Percentiles rank a stretch among this genome's conserved stretches.
Evolutionary conservation across 1,284 basidiomycete species (phyloP).

Genomic region (Tylopilus sp.): DNA sequence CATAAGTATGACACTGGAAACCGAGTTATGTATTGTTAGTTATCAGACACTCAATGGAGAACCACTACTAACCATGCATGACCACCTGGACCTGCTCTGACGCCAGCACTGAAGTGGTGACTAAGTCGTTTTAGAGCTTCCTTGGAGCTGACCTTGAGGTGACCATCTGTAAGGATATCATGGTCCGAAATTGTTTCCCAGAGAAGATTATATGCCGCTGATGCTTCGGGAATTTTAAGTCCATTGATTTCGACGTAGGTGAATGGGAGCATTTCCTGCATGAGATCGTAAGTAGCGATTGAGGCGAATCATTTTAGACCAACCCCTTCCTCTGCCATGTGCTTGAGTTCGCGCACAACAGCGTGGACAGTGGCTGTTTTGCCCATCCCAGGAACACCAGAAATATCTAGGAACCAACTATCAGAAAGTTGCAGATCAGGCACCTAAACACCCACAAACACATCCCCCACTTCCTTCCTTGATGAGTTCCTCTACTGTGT

Average conservation of each 20-base stretch:
- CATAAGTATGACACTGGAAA: constrained; percentile 91
- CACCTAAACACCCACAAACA: constrained; percentile 75
- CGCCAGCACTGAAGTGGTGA: constrained; percentile 67
- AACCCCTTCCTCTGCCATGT: constrained; percentile 86
- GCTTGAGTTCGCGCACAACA: constrained; percentile 88
- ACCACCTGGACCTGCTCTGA: constrained; percentile 69
- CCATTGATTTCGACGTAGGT: constrained; percentile 99
- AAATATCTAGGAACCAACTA: constrained; percentile 77
- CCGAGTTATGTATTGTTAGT: constrained; percentile 5
- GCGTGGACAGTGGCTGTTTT: constrained; percentile 99
- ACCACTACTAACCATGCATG: constrained; percentile 71
- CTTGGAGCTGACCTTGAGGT: constrained; percentile 74
- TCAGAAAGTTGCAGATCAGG: constrained; percentile 7
- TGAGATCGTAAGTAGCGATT: background rate
- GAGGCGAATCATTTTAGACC: constrained; percentile 34
- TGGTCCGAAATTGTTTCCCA: constrained; percentile 92
- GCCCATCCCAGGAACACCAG: constrained; percentile 97
- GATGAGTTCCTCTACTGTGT: constrained; percentile 86
- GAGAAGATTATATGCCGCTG: constrained; percentile 88
- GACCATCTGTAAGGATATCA: constrained; percentile 68
- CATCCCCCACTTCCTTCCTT: constrained; percentile 96
- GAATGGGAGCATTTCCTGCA: constrained; percentile 91
- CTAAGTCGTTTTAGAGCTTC: constrained; percentile 77
- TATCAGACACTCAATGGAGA: background rate
- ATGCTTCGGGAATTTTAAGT: constrained; percentile 90